Percentiles rank a stretch among this genome's conserved stretches.
phyloP scores from a whole-genome alignment of 176 grass and related monocot species.

The Calamus simplicifolius region DNA sequence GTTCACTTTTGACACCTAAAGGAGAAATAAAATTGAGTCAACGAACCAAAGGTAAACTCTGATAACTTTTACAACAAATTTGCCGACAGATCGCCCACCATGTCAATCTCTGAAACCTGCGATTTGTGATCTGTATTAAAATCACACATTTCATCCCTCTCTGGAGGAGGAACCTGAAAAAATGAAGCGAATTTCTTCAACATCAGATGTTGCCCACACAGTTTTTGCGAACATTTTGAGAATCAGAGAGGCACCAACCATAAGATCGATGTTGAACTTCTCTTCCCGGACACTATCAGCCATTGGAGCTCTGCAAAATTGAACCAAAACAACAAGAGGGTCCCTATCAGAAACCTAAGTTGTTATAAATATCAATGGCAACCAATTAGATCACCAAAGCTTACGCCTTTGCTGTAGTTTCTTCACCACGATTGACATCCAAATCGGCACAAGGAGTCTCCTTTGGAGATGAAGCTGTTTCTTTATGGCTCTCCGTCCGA shows the following conservation, averaged over 20 bases:
- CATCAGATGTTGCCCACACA: no score
- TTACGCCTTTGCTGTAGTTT: constrained; percentile 60
- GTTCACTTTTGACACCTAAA: constrained; percentile 36
- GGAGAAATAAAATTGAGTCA: constrained; percentile 3
- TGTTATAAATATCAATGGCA: no score
- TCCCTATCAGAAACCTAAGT: no score
- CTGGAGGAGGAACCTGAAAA: constrained; percentile 80
- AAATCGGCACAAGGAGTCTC: constrained; percentile 33
- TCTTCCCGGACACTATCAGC: constrained; percentile 56
- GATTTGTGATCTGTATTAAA: constrained; percentile 61
- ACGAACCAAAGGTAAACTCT: neutral
- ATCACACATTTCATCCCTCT: constrained; percentile 67
- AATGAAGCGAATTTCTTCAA: neutral
- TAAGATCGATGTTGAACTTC: constrained; percentile 99
- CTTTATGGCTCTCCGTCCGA: constrained; percentile 33
- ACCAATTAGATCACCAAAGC: constrained; percentile 20
- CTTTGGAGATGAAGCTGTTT: constrained; percentile 29
- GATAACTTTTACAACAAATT: neutral
- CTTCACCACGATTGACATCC: constrained; percentile 38
- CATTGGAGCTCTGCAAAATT: constrained; percentile 50
- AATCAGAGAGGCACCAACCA: constrained; percentile 45
- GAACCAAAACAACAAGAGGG: neutral
- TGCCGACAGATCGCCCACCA: constrained; percentile 37
- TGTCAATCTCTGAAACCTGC: constrained; percentile 57
- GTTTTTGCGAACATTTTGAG: no score